These are phyloP conservation scores for Rhipidocladum racemiflorum DNA, from an alignment of 176 grass and related monocot species.

Conservation along the genomic window DNA sequence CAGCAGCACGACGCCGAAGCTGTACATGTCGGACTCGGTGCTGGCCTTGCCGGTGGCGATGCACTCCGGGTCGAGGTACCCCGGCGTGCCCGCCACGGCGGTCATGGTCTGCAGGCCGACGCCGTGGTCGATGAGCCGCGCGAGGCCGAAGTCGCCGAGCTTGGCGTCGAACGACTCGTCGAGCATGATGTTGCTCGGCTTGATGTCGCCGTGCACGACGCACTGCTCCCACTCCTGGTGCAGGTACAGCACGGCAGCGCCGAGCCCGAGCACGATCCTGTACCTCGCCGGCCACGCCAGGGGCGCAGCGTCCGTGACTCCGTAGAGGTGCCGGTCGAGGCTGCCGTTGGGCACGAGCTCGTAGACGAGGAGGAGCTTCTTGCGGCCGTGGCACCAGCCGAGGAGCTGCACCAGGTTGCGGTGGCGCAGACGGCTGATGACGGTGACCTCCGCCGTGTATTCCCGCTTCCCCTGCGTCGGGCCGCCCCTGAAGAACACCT, in stretches of 20 bases:
- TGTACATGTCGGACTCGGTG: conserved; percentile 35
- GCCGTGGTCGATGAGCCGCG: conserved; percentile 35
- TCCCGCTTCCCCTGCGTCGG: conserved; percentile 53
- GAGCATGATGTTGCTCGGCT: conserved; percentile 33
- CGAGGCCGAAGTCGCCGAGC: conserved; percentile 26
- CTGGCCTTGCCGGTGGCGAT: conserved; percentile 11
- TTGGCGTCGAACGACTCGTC: conserved; percentile 12
- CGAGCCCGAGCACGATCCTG: conserved; percentile 7
- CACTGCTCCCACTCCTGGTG: conserved; percentile 37
- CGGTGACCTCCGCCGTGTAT: conserved; percentile 57
- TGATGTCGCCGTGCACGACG: conserved; percentile 39
- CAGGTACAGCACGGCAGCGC: conserved; percentile 24
- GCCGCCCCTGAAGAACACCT: conserved; percentile 42
- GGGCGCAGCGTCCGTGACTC: conserved; percentile 7
- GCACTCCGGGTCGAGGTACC: conserved; percentile 18
- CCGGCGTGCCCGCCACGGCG: conserved; percentile 11
- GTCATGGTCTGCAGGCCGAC: conserved; percentile 22
- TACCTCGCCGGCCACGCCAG: background rate
- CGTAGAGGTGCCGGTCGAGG: conserved; percentile 51
- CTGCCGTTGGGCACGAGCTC: conserved; percentile 55
- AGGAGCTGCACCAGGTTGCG: conserved; percentile 69
- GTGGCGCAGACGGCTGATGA: conserved; percentile 61
- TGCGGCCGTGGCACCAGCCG: conserved; percentile 61
- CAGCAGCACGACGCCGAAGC: conserved; percentile 33
- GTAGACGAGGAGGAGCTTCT: conserved; percentile 44